A percentile compares a stretch with the other conserved stretches of the same genome.
Evolutionary conservation across 2,329 filamentous ascomycete species (phyloP).

Genomic region (Pezicula neosporulosa): DNA sequence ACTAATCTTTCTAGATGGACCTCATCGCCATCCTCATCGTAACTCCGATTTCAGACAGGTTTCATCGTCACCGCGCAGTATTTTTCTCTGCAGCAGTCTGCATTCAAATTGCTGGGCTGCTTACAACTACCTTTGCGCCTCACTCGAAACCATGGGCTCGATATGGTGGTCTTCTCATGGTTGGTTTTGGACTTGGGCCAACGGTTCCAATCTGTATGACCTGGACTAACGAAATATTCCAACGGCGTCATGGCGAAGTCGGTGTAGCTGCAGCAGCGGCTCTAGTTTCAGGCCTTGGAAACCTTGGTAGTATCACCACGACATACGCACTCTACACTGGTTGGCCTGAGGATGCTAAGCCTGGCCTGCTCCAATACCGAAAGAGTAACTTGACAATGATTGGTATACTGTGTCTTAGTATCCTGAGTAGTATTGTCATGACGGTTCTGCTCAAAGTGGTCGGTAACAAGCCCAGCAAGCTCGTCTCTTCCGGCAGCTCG

Average conservation of each 20-base stretch:
- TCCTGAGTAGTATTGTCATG: constrained; percentile 69
- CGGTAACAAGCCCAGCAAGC: constrained; percentile 50
- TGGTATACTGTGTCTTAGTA: constrained; percentile 76
- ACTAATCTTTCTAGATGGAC: constrained; percentile 60
- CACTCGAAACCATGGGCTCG: constrained; percentile 70
- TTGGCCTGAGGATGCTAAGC: constrained; percentile 72
- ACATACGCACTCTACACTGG: constrained; percentile 88
- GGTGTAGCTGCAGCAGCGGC: constrained; percentile 84
- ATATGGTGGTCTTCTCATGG: constrained; percentile 84
- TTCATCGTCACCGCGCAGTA: constrained; percentile 73
- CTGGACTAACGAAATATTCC: constrained; percentile 89
- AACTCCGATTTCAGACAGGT: constrained; percentile 83
- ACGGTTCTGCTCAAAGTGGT: constrained; percentile 58
- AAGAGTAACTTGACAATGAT: constrained; percentile 88
- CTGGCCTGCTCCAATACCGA: constrained; percentile 68
- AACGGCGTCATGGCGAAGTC: constrained; percentile 83
- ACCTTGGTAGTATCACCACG: constrained; percentile 80
- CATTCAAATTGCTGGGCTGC: constrained; percentile 78
- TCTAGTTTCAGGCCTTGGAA: constrained; percentile 82
- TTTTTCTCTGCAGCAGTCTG: constrained; percentile 77
- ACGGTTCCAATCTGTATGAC: constrained; percentile 94
- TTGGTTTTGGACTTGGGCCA: constrained; percentile 85
- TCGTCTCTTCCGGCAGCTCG: constrained; percentile 32
- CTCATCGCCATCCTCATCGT: constrained; percentile 81
- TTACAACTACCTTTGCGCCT: constrained; percentile 73